Base-by-base conservation (phyloP, 2,329 filamentous ascomycete genomes). In the Aspergillus unguis region DNA sequence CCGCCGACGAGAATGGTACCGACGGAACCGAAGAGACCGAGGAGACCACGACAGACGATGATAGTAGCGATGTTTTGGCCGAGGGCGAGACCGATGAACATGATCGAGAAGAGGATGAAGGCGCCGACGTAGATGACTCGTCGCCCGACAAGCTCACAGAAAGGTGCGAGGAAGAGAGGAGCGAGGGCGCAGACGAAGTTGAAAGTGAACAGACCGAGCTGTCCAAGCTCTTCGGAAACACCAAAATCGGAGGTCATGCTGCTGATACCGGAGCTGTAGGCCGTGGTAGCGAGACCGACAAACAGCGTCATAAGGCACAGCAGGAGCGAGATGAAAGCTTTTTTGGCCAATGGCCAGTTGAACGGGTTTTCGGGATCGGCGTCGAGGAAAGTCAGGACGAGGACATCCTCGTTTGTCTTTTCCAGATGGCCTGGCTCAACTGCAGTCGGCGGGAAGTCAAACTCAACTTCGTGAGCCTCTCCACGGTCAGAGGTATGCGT, bases 301-400 rank as follows among this genome's bases (percentile, higher is more conserved):
- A 79, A 80, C 6, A 80, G 68, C 1, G 77, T 80, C 77, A 80
- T 80, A 9, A 77, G 56, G 58, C 77, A 78, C 10, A 80, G 73
- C 41, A 79, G 70, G 3, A 70, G 56, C 2, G 75, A 75, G 56
- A 80, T 76, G 57, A 75, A 72, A 3, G 70, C 66, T 65, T 79
- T 80, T 52, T 73, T 69, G 47, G 64, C 68, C 2, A 62, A 58
- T 37, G 68, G 71, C 75, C 75, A 81, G 63, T 81, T 80, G 71
- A 79, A 80, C 0, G 78, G 78, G 56, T 80, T 79, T 59, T 78
- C 72, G 23, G 66, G 67, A 55, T 81, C 78, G 8, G 70, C 74
- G 1, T 71, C 62, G 1, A 72, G 71, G 54, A 79, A 80, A 33
- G 71, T 69, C 4, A 80, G 69, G 8, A 79, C 65, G 50, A 80